Conservation (phyloP, 805 yeast genomes). For the Starmerella tilneyi region DNA sequence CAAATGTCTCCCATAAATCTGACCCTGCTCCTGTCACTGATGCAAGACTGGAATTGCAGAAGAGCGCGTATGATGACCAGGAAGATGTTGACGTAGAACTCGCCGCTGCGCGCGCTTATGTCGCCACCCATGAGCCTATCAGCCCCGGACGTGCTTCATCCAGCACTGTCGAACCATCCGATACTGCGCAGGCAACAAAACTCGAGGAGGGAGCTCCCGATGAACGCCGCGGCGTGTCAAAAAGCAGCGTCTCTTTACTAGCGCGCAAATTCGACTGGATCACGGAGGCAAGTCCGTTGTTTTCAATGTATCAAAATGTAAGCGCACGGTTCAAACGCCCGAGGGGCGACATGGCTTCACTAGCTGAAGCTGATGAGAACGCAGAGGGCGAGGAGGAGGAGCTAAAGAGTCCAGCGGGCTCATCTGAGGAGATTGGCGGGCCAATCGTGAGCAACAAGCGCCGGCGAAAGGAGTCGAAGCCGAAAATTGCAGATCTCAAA, state of each 20-base stretch:
- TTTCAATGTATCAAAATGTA: conserved; percentile 16
- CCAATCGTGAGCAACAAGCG: conserved; percentile 8
- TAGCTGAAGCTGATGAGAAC: background rate
- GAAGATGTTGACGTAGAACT: too few relatives aligned
- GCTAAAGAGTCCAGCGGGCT: background rate
- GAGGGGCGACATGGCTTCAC: background rate
- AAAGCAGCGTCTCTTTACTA: conserved; percentile 6
- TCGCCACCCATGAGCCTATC: too few relatives aligned
- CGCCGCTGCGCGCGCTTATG: too few relatives aligned
- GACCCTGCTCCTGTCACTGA: too few relatives aligned
- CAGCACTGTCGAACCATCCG: too few relatives aligned
- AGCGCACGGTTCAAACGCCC: conserved; percentile 13
- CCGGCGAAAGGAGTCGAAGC: conserved; percentile 38
- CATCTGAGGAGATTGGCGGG: background rate
- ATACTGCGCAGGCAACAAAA: too few relatives aligned
- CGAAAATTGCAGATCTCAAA: conserved; percentile 61
- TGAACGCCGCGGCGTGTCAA: background rate
- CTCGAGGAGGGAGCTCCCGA: too few relatives aligned
- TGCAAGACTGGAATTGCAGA: too few relatives aligned
- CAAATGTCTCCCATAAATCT: background rate
- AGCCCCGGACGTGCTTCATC: too few relatives aligned
- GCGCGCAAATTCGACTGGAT: conserved; percentile 19
- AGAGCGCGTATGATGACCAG: too few relatives aligned
- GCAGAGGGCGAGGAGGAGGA: background rate
- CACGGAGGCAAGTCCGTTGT: conserved; percentile 13